phyloP scores from a whole-genome alignment of 1,284 basidiomycete genomes.

The Papiliotrema nemorosa region DNA sequence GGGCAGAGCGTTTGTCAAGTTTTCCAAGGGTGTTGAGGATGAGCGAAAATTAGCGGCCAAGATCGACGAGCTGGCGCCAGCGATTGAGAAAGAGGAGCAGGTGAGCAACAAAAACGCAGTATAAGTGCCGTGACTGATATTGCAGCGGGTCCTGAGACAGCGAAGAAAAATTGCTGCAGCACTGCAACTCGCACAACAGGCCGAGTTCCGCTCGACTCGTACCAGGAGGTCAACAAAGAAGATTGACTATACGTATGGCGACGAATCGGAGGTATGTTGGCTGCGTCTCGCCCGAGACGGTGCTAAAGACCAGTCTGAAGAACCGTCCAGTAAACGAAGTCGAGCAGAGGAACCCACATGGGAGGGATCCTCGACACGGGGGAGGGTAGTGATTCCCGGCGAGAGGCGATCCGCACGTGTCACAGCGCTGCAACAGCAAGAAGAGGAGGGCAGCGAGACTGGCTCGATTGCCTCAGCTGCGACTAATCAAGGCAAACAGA shows the following conservation, averaged over 20 bases:
- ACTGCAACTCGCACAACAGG: constrained; percentile 26
- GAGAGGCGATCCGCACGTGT: constrained; percentile 35
- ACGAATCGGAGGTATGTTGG: no score
- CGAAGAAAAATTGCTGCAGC: constrained; percentile 23
- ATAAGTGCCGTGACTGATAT: constrained; percentile 1
- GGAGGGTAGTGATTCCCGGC: constrained; percentile 33
- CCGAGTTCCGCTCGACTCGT: constrained; percentile 37
- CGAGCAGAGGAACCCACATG: constrained; percentile 8
- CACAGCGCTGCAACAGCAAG: background rate
- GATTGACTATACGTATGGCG: constrained; percentile 42
- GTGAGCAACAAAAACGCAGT: constrained; percentile 13
- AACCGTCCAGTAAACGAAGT: constrained; percentile 1
- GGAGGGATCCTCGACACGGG: constrained; percentile 9
- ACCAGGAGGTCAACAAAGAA: constrained; percentile 34
- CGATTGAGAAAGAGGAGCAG: constrained; percentile 41
- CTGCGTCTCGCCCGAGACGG: no score
- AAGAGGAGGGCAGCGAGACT: background rate
- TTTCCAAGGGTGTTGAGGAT: constrained; percentile 34
- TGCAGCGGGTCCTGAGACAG: constrained; percentile 26
- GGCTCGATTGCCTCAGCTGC: no score
- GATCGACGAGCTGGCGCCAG: constrained; percentile 28
- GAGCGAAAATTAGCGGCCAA: constrained; percentile 28
- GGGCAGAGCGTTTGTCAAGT: constrained; percentile 13
- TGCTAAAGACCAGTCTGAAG: background rate
- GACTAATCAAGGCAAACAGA: no score